phyloP scores from a whole-genome alignment of 1,139 yeast genomes.

The Geotrichum siamense region DNA sequence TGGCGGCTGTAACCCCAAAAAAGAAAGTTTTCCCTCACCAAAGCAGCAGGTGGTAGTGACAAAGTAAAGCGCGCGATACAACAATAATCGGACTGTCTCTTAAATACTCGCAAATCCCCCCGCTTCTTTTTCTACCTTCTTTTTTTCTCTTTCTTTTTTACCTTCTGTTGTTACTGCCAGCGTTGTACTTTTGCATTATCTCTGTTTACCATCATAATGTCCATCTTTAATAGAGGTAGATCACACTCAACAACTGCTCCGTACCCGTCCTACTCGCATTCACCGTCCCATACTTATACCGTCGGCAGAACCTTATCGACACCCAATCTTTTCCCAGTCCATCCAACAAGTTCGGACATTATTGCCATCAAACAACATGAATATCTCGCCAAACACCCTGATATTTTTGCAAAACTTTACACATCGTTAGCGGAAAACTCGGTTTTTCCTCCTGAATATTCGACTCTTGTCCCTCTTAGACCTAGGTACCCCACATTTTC shows the following conservation, averaged over 20 bases:
- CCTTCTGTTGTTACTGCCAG: background rate
- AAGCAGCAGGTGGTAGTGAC: no score
- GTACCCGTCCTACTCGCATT: background rate
- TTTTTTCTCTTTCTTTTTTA: background rate
- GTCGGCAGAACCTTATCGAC: slow-evolving; percentile 9
- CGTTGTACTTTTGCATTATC: background rate
- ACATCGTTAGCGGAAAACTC: slow-evolving; percentile 13
- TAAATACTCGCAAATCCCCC: background rate
- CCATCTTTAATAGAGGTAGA: slow-evolving; percentile 11
- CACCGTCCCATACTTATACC: slow-evolving; percentile 2
- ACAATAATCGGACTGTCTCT: no score
- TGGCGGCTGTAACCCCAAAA: no score
- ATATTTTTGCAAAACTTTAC: slow-evolving; percentile 10
- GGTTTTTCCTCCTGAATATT: slow-evolving; percentile 26
- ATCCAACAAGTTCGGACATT: background rate
- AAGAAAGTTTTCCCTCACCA: no score
- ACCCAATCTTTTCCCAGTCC: slow-evolving; percentile 2
- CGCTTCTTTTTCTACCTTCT: background rate
- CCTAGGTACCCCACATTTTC: slow-evolving; percentile 24
- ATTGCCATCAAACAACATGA: slow-evolving; percentile 4
- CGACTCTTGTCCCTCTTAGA: slow-evolving; percentile 25
- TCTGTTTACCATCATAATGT: background rate
- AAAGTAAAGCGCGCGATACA: no score
- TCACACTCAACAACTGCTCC: slow-evolving; percentile 14
- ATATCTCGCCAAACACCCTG: slow-evolving; percentile 9